These are phyloP conservation scores for Piper longum DNA, from an alignment of 164 flowering plant genomes.

Conservation along the genomic window DNA sequence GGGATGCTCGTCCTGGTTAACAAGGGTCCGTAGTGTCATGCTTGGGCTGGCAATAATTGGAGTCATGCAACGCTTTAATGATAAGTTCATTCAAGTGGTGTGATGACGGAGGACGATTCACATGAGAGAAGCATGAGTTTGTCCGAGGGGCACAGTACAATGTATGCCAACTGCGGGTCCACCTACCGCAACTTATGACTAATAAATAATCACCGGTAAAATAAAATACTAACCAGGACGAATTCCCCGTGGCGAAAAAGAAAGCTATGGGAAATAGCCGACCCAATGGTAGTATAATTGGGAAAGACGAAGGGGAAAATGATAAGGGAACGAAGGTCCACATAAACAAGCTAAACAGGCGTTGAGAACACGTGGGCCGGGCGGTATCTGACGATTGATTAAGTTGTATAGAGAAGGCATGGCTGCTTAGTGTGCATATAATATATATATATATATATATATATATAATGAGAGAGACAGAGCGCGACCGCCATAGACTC, in stretches of 20 bases:
- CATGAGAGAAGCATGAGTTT: slow-evolving; percentile 22
- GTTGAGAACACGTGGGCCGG: too few relatives aligned
- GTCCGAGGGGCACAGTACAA: neutral
- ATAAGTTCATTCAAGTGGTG: slow-evolving; percentile 13
- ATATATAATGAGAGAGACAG: too few relatives aligned
- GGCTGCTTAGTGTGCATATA: too few relatives aligned
- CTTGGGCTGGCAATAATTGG: slow-evolving; percentile 80
- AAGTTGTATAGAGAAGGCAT: too few relatives aligned
- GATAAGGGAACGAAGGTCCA: too few relatives aligned
- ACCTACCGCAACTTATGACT: neutral
- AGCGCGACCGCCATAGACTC: too few relatives aligned
- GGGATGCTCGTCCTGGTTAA: slow-evolving; percentile 19
- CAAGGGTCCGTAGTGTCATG: slow-evolving; percentile 37
- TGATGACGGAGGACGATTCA: neutral
- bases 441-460: too few relatives aligned
- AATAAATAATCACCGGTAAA: neutral
- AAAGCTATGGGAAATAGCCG: too few relatives aligned
- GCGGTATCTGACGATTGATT: too few relatives aligned
- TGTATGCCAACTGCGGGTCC: slow-evolving; percentile 2
- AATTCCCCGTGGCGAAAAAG: neutral
- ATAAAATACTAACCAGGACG: neutral
- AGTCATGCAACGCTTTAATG: slow-evolving; percentile 64
- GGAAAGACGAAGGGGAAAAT: too few relatives aligned
- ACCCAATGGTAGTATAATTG: too few relatives aligned
- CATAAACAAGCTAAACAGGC: too few relatives aligned